Conservation (phyloP, 805 yeast genomes). For the Starmerella apis region DNA sequence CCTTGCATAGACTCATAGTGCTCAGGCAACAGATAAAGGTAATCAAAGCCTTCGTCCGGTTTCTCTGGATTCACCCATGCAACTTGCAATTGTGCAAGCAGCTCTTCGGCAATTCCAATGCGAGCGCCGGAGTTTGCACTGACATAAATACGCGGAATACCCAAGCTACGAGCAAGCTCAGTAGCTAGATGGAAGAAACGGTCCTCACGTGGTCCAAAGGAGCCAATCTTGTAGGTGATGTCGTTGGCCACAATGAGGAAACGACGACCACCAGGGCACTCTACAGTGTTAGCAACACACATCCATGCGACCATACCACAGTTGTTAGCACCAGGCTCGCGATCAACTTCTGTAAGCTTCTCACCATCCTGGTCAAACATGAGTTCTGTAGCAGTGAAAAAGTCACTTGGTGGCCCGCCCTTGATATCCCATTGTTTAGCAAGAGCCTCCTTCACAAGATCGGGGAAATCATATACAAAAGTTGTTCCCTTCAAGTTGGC, state of each 20-base stretch:
- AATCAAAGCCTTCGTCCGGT: constrained; percentile 80
- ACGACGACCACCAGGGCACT: constrained; percentile 92
- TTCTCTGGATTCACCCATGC: constrained; percentile 76
- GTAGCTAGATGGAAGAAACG: constrained; percentile 84
- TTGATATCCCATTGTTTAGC: constrained; percentile 71
- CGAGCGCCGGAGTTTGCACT: constrained; percentile 99
- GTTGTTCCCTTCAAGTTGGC: constrained; percentile 98
- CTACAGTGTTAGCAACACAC: constrained; percentile 85
- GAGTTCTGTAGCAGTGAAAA: constrained; percentile 70
- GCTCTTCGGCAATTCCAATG: constrained; percentile 95
- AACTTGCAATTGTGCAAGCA: constrained; percentile 77
- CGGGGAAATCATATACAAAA: constrained; percentile 97
- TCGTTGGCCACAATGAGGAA: constrained; percentile 91
- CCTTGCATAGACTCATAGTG: constrained; percentile 42
- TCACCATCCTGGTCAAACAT: constrained; percentile 71
- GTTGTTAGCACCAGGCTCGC: constrained; percentile 93
- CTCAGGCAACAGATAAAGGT: constrained; percentile 69
- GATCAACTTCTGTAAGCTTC: constrained; percentile 70
- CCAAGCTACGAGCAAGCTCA: constrained; percentile 76
- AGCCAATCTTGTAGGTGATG: constrained; percentile 95
- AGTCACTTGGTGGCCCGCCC: constrained; percentile 49
- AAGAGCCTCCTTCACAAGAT: constrained; percentile 88
- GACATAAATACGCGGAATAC: constrained; percentile 89
- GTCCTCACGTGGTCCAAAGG: constrained; percentile 96
- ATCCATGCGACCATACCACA: constrained; percentile 98